A percentile compares a stretch with the other conserved stretches of the same genome.
These are phyloP conservation scores for Kazachstania kunashirensis DNA, from an alignment of 805 yeast species.

Conservation along the genomic window DNA sequence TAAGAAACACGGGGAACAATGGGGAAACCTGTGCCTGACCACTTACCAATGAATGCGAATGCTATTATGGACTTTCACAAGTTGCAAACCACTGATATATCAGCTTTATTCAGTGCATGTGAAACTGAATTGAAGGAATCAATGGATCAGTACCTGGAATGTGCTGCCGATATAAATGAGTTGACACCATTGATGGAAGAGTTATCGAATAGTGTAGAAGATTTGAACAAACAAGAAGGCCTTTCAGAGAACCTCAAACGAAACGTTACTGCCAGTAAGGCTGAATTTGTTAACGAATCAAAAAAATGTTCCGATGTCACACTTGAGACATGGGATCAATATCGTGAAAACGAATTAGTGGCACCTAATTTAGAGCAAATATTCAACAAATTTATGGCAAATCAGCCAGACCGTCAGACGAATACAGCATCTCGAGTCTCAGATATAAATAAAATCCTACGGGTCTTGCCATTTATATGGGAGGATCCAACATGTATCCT, in stretches of 20 bases:
- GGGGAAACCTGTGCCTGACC: conserved; percentile 5
- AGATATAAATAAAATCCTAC: conserved; percentile 20
- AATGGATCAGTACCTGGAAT: conserved; percentile 11
- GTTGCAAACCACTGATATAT: conserved; percentile 9
- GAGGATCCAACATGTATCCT: conserved; percentile 53
- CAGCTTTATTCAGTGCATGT: conserved; percentile 7
- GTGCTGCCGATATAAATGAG: conserved; percentile 4
- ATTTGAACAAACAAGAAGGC: background rate
- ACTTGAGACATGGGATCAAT: conserved; percentile 6
- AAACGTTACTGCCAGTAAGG: background rate
- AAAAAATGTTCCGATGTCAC: conserved; percentile 1
- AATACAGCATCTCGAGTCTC: background rate
- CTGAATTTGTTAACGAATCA: conserved; percentile 2
- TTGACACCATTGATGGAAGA: background rate
- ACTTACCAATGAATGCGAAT: conserved; percentile 18
- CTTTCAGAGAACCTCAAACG: background rate
- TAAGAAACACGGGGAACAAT: background rate
- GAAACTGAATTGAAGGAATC: conserved; percentile 14
- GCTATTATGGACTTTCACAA: conserved; percentile 11
- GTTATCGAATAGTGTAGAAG: background rate
- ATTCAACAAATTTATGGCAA: no score
- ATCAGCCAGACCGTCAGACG: no score
- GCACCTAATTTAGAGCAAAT: conserved; percentile 15
- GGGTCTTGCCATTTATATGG: conserved; percentile 40
- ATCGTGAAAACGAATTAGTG: conserved; percentile 6